These are phyloP conservation scores for Lotus japonicus DNA, from an alignment of 306 rosid species.

Conservation along the genomic window DNA sequence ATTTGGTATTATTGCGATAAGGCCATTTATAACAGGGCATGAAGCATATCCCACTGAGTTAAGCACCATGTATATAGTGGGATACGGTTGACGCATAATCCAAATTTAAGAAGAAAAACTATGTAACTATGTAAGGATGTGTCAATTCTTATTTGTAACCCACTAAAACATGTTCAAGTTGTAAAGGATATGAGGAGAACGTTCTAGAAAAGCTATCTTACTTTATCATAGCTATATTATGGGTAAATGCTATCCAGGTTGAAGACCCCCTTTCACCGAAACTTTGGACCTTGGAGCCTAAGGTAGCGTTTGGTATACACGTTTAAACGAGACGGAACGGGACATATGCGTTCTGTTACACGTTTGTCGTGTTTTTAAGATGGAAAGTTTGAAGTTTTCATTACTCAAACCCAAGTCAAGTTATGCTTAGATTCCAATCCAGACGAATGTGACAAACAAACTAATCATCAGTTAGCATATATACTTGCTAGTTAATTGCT, in stretches of 20 bases:
- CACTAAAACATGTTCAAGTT: constrained; percentile 2
- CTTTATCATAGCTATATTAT: not conserved
- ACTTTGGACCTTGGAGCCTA: not conserved
- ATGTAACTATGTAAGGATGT: not conserved
- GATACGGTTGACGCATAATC: constrained; percentile 10
- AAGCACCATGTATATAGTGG: not conserved
- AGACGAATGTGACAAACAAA: not conserved
- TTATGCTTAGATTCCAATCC: not conserved
- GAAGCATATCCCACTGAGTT: constrained; percentile 10
- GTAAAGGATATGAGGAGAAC: not conserved
- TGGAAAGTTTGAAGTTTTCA: not conserved
- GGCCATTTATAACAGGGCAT: constrained; percentile 21
- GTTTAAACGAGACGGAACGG: too few species aligned
- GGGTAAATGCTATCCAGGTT: not conserved
- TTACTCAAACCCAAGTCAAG: not conserved
- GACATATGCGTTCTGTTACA: too few species aligned
- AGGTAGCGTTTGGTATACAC: too few species aligned
- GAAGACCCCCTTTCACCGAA: not conserved
- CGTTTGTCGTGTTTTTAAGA: too few species aligned
- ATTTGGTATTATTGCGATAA: constrained; percentile 5
- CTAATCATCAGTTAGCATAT: too few species aligned
- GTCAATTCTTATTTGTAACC: constrained; percentile 2
- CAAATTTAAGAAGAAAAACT: not conserved
- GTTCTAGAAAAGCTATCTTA: constrained; percentile 7
- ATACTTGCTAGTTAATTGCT: too few species aligned